A percentile compares a stretch with the other conserved stretches of the same genome.
Conservation (phyloP, 2,329 filamentous ascomycete species). For the Clonostachys rhizophaga region DNA sequence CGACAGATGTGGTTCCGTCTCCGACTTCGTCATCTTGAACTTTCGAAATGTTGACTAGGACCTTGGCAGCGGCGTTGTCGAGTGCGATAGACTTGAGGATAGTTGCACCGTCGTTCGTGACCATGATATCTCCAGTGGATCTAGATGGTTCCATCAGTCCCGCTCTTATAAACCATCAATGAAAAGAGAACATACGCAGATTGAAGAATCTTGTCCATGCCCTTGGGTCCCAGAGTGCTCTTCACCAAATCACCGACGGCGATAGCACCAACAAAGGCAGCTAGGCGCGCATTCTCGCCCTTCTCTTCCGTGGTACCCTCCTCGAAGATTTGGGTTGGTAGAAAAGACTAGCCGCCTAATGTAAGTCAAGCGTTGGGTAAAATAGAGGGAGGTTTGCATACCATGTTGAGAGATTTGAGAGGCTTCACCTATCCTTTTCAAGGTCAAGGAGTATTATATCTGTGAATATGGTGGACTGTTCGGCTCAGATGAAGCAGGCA, state of each 20-base stretch:
- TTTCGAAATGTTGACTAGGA: conserved; percentile 98
- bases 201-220: conserved; percentile 98
- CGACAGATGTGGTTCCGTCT: conserved; percentile 96
- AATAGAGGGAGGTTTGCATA: too few relatives aligned
- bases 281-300: conserved; percentile 96
- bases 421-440: too few relatives aligned
- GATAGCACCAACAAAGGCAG: conserved; percentile 97
- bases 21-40: conserved; percentile 98
- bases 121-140: conserved; percentile 94
- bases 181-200: conserved; percentile 65
- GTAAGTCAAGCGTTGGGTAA: not conserved
- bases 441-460: too few relatives aligned
- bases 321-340: conserved; percentile 96
- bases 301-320: conserved; percentile 97
- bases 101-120: conserved; percentile 97
- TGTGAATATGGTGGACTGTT: too few relatives aligned
- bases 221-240: conserved; percentile 94
- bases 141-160: conserved; percentile 32
- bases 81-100: conserved; percentile 98
- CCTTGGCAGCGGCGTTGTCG: conserved; percentile 97
- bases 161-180: too few relatives aligned
- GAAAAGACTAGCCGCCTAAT: conserved; percentile 52
- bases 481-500: too few relatives aligned
- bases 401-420: too few relatives aligned
- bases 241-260: conserved; percentile 97